These are phyloP conservation scores for Lyophyllum shimeji DNA, from an alignment of 768 basidiomycete genomes.

Conservation along the genomic window DNA sequence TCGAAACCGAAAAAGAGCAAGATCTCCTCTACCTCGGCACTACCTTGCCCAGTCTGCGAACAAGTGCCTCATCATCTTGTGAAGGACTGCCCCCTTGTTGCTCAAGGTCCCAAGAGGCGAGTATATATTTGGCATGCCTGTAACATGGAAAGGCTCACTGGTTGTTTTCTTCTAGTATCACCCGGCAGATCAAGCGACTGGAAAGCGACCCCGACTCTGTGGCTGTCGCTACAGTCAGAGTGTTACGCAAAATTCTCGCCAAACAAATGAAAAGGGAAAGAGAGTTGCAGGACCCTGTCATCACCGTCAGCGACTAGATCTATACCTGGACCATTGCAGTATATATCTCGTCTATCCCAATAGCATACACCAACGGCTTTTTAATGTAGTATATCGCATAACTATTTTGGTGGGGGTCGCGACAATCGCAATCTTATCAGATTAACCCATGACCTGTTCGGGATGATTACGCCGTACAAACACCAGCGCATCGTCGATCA, in stretches of 20 bases:
- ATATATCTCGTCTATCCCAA: background rate
- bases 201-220: constrained; percentile 39
- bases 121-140: background rate
- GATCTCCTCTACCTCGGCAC: constrained; percentile 23
- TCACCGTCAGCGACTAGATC: constrained; percentile 21
- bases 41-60: constrained; percentile 51
- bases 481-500: constrained; percentile 10
- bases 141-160: background rate
- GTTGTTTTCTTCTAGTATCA: constrained; percentile 32
- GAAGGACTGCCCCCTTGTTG: constrained; percentile 56
- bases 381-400: background rate
- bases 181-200: constrained; percentile 43
- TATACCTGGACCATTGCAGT: background rate
- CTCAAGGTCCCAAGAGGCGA: constrained; percentile 55
- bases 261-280: constrained; percentile 33
- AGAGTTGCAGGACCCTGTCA: constrained; percentile 12
- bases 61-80: constrained; percentile 33
- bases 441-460: background rate
- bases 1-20: constrained; percentile 35
- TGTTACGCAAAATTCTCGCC: constrained; percentile 37
- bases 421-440: background rate
- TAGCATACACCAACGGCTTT: background rate
- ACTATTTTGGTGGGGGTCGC: no score
- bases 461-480: constrained; percentile 13
- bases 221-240: constrained; percentile 30